These are phyloP conservation scores for Colletotrichum tanaceti DNA, from an alignment of 2,329 filamentous ascomycete genomes.

Conservation along the genomic window DNA sequence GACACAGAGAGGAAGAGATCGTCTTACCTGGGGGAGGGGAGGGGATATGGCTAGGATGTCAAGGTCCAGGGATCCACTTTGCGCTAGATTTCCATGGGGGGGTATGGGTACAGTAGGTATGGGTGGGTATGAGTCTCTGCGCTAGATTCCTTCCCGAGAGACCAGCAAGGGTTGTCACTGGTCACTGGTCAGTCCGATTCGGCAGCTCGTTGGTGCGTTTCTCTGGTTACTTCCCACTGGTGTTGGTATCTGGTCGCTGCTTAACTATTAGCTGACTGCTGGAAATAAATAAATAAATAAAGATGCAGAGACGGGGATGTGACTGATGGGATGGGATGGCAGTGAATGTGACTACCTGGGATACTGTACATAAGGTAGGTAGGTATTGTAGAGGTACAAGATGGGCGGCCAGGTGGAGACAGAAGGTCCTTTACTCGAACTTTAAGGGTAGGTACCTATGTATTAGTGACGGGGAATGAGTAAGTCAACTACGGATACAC, in stretches of 20 bases:
- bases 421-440: conserved; percentile 10
- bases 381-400: too few species aligned
- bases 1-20: not conserved
- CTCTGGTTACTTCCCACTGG: too few species aligned
- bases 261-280: not conserved
- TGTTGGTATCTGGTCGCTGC: not conserved
- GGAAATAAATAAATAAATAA: too few species aligned
- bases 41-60: too few species aligned
- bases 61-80: conserved; percentile 9
- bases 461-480: not conserved
- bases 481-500: not conserved
- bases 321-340: not conserved
- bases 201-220: not conserved
- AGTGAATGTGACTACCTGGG: too few species aligned
- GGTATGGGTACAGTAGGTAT: too few species aligned
- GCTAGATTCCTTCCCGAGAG: conserved; percentile 30
- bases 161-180: conserved; percentile 11
- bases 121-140: not conserved
- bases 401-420: too few species aligned
- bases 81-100: conserved; percentile 32
- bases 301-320: conserved; percentile 14
- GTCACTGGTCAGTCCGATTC: conserved; percentile 11
- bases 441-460: too few species aligned
- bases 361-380: too few species aligned
- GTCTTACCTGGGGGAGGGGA: not conserved